Evolutionary conservation across 2,329 filamentous ascomycete genomes (phyloP), one percentile per base, ranked within the genome.

Genomic region (Aspergillus japonicus): DNA sequence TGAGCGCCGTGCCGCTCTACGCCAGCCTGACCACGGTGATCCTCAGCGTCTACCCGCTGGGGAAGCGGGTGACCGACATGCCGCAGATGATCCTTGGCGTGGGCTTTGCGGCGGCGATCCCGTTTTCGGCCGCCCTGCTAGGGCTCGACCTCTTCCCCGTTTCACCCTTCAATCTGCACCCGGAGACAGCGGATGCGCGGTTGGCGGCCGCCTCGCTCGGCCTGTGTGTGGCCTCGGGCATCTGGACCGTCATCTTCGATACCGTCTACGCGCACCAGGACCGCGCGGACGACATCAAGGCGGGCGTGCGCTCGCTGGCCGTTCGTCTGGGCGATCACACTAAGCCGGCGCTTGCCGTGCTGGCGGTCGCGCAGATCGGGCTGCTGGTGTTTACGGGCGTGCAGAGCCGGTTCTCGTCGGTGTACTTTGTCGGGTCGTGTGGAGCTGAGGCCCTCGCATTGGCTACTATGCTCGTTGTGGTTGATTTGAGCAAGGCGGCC

Each of bases 221-320:
- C 35, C 48, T 59, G 2, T 59, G 50, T 47, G 33, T 19, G 1
- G 58, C 48, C 4, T 31, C 53, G n/a, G 19, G 44, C 10, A 90
- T 92, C 3, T 96, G 92, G 92, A 96, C 91, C 0, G 83, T 96
- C 26, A 77, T 96, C 44, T 96, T 96, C 74, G 92, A 96, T 73
- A 96, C 95, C 86, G 92, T 96, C 33, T 96, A 96, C 29, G 92
- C 92, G 14, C 92, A 96, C 73, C 94, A 95, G 87, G 92, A 96
- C 69, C 89, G 94, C 73, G 88, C 88, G 69, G 91, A 96, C 68
- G 92, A 96, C 71, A 87, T 82, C 62, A 92, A 92, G 74, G 91
- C 89, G 0, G 92, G 92, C 8, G 95, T 96, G 77, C 96, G 94
- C 80, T 91, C 88, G 69, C 95, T 96, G 67, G 92, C 90, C 1